A percentile compares a stretch with the other conserved stretches of the same genome.
Conservation (phyloP, 108 stramenopile species). For the Discostella stelligeroides region DNA sequence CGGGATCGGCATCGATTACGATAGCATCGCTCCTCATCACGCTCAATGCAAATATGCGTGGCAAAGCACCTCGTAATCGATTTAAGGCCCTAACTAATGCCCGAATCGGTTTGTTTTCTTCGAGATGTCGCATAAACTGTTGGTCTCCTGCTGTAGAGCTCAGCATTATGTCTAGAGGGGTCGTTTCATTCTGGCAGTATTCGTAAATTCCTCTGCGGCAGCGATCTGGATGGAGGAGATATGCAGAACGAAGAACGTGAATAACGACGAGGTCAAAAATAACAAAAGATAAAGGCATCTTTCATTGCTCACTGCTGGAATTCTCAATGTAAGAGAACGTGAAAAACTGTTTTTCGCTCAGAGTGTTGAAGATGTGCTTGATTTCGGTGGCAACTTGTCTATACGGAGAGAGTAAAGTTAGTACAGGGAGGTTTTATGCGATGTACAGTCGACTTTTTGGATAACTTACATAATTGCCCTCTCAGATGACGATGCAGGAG, state of each 20-base stretch:
- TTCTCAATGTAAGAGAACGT: slow-evolving; percentile 25
- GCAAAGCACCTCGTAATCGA: slow-evolving; percentile 14
- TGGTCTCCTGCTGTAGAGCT: slow-evolving; percentile 23
- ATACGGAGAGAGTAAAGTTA: slow-evolving; percentile 5
- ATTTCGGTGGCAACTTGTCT: slow-evolving; percentile 28
- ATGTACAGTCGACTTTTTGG: neutral
- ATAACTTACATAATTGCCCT: slow-evolving; percentile 14
- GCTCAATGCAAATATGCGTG: slow-evolving; percentile 29
- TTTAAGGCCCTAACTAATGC: slow-evolving; percentile 35
- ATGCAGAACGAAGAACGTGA: neutral
- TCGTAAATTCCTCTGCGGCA: slow-evolving; percentile 39
- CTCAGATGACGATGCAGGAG: slow-evolving; percentile 26
- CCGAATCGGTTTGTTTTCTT: slow-evolving; percentile 27
- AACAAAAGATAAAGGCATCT: neutral
- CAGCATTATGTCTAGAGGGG: slow-evolving; percentile 19
- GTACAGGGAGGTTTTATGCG: too few species aligned
- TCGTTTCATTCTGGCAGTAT: slow-evolving; percentile 34
- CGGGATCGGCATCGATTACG: slow-evolving; percentile 5
- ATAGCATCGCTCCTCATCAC: slow-evolving; percentile 24
- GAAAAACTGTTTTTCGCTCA: slow-evolving; percentile 41
- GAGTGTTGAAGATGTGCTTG: slow-evolving; percentile 34
- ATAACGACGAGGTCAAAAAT: neutral
- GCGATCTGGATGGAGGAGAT: slow-evolving; percentile 1
- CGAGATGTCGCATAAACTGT: slow-evolving; percentile 26
- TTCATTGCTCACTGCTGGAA: slow-evolving; percentile 5